Evolutionary conservation across 1,139 yeast genomes (phyloP), one percentile per base, ranked within the genome.

Genomic region (Nadsonia starkeyi-henricii): DNA sequence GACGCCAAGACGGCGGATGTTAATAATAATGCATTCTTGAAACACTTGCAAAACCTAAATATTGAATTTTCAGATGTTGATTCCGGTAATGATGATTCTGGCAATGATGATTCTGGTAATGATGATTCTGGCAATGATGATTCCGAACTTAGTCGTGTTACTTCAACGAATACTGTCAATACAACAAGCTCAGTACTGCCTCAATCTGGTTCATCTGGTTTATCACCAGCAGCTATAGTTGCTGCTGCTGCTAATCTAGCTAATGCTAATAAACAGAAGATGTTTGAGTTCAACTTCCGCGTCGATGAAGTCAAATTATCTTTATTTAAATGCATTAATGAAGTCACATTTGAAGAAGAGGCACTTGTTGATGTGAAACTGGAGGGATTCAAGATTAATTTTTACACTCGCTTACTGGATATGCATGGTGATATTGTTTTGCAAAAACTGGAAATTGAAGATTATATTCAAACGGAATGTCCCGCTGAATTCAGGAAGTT

Each of bases 281-380:
- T 70, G 21, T 74, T 91, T 57, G 95, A 88, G 52, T 72, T 89
- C 56, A 71, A 75, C 43, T 80, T 93, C 57, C 74, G 74, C 37
- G 81, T 91, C 43, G 83, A 78, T 41, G 59, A 69, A 20, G 81
- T 85, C 2, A 71, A 75, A 41, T 56, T 89, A 37, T 73, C 89
- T 0, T 66, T 91, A 36, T 75, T 77, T 36, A 74, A 91, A 55
- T 85, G 95, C 58, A 70, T 73, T 1, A 75, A 83, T 58, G 78
- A 78, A 1, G 67, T 70, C 1, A 73, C 85, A 0, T 70, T 82
- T 60, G 74, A 70, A 41, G 75, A 88, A 4, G 85, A 79, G 48
- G 78, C 79, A 1, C 68, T 91, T 47, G 79, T 85, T 13, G 94
- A 84, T 55, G 62, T 91, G 49, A 66, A 81, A 30, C 82, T 95